phyloP scores from a whole-genome alignment of 768 basidiomycete genomes.

The Mrakia blollopis region DNA sequence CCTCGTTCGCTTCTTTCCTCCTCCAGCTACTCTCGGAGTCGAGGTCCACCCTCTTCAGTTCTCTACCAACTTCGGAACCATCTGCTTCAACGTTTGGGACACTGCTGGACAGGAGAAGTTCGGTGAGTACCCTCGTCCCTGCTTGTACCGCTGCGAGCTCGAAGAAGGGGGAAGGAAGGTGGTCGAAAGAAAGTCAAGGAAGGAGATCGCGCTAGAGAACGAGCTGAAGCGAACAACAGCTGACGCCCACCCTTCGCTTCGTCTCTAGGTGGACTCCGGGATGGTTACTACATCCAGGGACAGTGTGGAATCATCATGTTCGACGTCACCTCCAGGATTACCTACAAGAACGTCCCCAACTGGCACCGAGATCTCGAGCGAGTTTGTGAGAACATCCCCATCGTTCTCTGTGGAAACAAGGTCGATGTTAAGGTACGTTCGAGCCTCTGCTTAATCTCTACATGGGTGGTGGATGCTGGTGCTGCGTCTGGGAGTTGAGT shows the following conservation, averaged over 20 bases:
- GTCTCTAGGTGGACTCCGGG: slow-evolving; percentile 28
- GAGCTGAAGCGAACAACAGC: not conserved
- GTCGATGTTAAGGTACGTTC: slow-evolving; percentile 90
- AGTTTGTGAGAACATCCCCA: slow-evolving; percentile 99
- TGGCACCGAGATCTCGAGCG: slow-evolving; percentile 99
- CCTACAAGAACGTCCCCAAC: slow-evolving; percentile 99
- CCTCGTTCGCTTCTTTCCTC: not conserved
- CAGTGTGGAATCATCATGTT: slow-evolving; percentile 99
- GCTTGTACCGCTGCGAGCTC: slow-evolving; percentile 75
- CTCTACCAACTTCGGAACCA: slow-evolving; percentile 96
- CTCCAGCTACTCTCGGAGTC: slow-evolving; percentile 92
- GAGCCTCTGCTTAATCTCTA: not conserved
- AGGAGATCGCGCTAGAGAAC: not conserved
- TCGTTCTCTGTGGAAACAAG: slow-evolving; percentile 99
- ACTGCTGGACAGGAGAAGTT: slow-evolving; percentile 99
- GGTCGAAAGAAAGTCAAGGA: slow-evolving; percentile 30
- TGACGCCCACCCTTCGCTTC: not conserved
- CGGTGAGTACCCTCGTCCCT: slow-evolving; percentile 46
- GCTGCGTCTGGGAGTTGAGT: not conserved
- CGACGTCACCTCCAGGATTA: slow-evolving; percentile 97
- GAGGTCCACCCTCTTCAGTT: slow-evolving; percentile 96
- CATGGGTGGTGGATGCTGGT: not conserved
- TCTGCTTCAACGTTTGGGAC: slow-evolving; percentile 99
- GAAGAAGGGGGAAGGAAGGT: slow-evolving; percentile 52
- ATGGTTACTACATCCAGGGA: slow-evolving; percentile 80